Evolutionary conservation across 805 yeast genomes (phyloP), one percentile per base, ranked within the genome.

Genomic region (Barnettozyma vustinii): DNA sequence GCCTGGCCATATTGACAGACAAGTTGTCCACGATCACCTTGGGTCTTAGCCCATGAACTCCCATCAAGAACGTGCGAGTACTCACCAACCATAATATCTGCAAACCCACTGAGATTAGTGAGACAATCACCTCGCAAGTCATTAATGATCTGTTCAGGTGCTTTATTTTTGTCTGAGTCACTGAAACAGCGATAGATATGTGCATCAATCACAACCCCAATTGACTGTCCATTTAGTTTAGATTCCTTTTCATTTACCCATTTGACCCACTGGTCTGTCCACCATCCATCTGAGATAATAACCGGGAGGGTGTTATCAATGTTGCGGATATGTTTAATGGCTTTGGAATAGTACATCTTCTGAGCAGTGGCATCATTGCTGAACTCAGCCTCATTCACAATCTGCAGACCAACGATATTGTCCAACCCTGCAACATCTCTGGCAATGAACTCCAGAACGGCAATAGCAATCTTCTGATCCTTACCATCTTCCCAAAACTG

Each of bases 201-300:
- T 13, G 84, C 73, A 66, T 94, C 99, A 37, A 92, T 72, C 0
- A 91, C 79, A 9, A 89, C 76, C 2, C 91, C 92, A 5, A 80
- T 55, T 15, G 68, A 59, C 12, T 67, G 61, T 4, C 64, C 65
- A 5, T 66, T 65, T 2, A 65, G 59, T 15, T 61, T 52, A 40
- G 67, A 67, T 35, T 75, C 74, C 32, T 68, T 61, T 44, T 74
- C 75, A 40, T 59, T 53, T 9, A 88, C 64, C 83, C 85, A 87
- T 52, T 80, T 70, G 21, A 75, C 82, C 87, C 90, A 87, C 61
- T 80, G 87, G 54, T 77, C 77, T 5, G 94, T 77, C 83, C 89
- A 84, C 98, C 98, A 94, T 3, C 96, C 96, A 63, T 92, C 98
- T 2, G 96, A 87, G 33, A 92, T 85, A 16, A 86, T 69, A 6